A percentile compares a stretch with the other conserved stretches of the same genome.
phyloP scores from a whole-genome alignment of 169 alveolate genomes.

The Perkinsus chesapeaki region DNA sequence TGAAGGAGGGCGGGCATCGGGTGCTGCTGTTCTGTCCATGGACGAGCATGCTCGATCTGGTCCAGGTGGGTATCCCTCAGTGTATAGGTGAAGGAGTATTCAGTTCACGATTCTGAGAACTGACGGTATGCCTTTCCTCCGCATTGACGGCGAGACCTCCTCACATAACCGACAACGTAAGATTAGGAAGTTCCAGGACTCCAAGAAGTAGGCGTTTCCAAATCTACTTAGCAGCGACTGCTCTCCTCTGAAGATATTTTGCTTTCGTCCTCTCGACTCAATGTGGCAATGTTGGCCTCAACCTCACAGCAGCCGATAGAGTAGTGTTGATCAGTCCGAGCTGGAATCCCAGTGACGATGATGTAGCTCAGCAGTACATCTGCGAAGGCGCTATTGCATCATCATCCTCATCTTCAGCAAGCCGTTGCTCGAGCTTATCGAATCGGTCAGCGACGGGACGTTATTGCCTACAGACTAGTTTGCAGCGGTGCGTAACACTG shows the following conservation, averaged over 20 bases:
- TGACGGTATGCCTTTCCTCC: not conserved
- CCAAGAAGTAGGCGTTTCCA: not conserved
- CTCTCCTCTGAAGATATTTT: not conserved
- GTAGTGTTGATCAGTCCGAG: slow-evolving; percentile 65
- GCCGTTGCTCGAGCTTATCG: slow-evolving; percentile 69
- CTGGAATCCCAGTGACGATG: slow-evolving; percentile 73
- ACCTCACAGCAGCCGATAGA: slow-evolving; percentile 61
- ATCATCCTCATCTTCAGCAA: slow-evolving; percentile 21
- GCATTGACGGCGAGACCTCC: slow-evolving; percentile 7
- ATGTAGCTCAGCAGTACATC: not conserved
- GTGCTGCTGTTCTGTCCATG: not conserved
- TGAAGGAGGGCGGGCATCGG: not conserved
- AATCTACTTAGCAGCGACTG: not conserved
- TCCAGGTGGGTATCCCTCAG: not conserved
- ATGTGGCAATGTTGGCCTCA: slow-evolving; percentile 65
- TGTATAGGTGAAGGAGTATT: too few species aligned
- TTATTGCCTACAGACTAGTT: slow-evolving; percentile 47
- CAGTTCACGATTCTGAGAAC: not conserved
- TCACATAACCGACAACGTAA: not conserved
- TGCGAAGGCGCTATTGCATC: not conserved
- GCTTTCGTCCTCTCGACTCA: slow-evolving; percentile 18
- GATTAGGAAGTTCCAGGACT: not conserved
- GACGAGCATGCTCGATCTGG: not conserved
- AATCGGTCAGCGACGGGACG: slow-evolving; percentile 65
- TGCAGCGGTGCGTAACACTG: not conserved